phyloP scores from a whole-genome alignment of 257 asterid genomes.

The Solanum pinnatisectum region DNA sequence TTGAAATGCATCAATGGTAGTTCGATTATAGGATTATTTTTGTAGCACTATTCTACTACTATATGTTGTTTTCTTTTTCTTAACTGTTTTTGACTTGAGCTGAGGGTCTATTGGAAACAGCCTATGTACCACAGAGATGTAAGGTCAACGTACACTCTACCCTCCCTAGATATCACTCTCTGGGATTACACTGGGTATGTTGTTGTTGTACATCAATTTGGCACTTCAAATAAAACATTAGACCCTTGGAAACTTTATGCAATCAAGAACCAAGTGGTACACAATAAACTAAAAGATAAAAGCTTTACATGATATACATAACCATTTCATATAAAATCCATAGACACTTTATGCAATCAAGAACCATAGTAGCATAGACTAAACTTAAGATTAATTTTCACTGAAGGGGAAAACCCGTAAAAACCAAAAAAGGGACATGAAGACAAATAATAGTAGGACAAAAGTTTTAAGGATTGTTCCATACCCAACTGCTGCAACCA shows the following conservation, averaged over 20 bases:
- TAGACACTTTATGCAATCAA: not conserved
- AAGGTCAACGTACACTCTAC: not conserved
- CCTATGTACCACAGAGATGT: too few relatives aligned
- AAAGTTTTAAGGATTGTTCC: not conserved
- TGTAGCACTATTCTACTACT: not conserved
- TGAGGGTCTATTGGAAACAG: too few relatives aligned
- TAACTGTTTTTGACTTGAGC: not conserved
- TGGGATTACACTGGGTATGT: too few relatives aligned
- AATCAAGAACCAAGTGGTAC: not conserved
- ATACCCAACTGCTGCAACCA: conserved; percentile 53
- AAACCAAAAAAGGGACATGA: not conserved
- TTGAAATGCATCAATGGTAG: not conserved
- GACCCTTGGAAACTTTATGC: not conserved
- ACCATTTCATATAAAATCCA: not conserved
- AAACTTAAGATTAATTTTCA: not conserved
- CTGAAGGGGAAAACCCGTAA: not conserved
- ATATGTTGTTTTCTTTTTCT: too few relatives aligned
- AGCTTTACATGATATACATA: not conserved
- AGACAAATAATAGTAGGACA: not conserved
- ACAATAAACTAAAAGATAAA: not conserved
- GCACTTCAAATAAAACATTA: not conserved
- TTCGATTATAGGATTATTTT: not conserved
- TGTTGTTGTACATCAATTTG: not conserved
- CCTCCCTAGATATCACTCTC: accelerated
- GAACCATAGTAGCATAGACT: not conserved